phyloP scores from a whole-genome alignment of 176 grass and related monocot genomes.

The Aegilops bicornis region DNA sequence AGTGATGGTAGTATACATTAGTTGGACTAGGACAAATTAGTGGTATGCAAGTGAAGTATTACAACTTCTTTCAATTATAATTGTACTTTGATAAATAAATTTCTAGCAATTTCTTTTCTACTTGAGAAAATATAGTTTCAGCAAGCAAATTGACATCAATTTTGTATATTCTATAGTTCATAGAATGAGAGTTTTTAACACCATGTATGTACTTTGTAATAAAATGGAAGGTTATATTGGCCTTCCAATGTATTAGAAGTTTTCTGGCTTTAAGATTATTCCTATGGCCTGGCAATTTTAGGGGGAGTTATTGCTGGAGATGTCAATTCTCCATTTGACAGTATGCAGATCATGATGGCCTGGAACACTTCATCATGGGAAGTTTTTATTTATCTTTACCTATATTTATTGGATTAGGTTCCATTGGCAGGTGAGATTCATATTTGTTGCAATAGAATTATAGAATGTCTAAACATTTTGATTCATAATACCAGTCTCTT shows the following conservation, averaged over 20 bases:
- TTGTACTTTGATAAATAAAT: not conserved
- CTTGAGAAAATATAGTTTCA: constrained; percentile 71
- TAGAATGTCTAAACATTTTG: not conserved
- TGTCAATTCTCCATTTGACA: constrained; percentile 21
- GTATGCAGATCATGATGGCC: constrained; percentile 51
- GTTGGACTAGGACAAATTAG: not conserved
- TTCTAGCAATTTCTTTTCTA: not conserved
- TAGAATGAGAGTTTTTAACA: not conserved
- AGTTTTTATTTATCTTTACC: constrained; percentile 44
- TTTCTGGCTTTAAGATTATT: constrained; percentile 30
- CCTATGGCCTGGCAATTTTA: constrained; percentile 55
- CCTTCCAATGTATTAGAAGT: constrained; percentile 47
- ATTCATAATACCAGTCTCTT: constrained; percentile 20
- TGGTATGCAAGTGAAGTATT: not conserved
- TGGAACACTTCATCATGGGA: constrained; percentile 48
- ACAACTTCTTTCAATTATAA: not conserved
- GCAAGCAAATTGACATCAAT: constrained; percentile 67
- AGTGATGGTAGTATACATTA: too few relatives aligned
- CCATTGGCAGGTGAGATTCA: constrained; percentile 78
- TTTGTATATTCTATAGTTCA: not conserved
- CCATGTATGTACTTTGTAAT: not conserved
- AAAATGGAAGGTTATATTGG: constrained; percentile 66
- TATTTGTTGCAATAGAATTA: not conserved
- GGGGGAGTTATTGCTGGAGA: constrained; percentile 35
- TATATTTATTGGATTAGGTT: constrained; percentile 89